Conservation (phyloP, 1,284 basidiomycete species). For the Fomitopsis palustris region DNA sequence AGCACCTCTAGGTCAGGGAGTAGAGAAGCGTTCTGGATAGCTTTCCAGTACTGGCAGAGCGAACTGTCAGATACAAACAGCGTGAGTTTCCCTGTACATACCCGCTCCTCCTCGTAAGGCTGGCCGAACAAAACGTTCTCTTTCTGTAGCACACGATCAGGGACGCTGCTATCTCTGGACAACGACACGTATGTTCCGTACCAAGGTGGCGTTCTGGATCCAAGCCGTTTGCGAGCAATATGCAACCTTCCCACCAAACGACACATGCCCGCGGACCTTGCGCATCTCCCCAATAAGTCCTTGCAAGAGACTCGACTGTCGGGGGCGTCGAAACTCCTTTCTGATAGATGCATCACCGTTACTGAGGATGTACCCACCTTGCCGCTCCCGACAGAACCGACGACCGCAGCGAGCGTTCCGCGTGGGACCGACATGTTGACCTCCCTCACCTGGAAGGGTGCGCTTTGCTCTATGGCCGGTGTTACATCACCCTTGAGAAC, state of each 20-base stretch:
- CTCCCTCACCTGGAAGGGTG: constrained; percentile 49
- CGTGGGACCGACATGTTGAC: constrained; percentile 53
- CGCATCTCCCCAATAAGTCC: constrained; percentile 78
- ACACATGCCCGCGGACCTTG: constrained; percentile 46
- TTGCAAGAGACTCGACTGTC: constrained; percentile 63
- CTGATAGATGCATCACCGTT: neutral
- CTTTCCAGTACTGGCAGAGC: constrained; percentile 52
- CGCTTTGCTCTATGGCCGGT: constrained; percentile 1
- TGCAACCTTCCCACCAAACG: constrained; percentile 67
- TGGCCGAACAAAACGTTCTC: constrained; percentile 71
- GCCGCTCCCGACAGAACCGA: constrained; percentile 58
- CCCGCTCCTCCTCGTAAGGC: constrained; percentile 55
- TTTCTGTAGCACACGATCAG: constrained; percentile 29
- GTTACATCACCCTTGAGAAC: constrained; percentile 10
- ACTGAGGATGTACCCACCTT: constrained; percentile 10
- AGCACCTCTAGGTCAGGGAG: constrained; percentile 69
- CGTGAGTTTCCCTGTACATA: constrained; percentile 12
- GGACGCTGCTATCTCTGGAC: neutral
- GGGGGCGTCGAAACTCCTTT: neutral
- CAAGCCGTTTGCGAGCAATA: constrained; percentile 87
- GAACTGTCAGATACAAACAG: neutral
- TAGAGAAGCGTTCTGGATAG: constrained; percentile 60
- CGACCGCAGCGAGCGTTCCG: constrained; percentile 61
- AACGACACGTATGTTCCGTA: constrained; percentile 29
- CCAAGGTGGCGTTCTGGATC: constrained; percentile 83